Base-by-base conservation (phyloP, 208 protist genomes). In the Porcisia hertigi region DNA sequence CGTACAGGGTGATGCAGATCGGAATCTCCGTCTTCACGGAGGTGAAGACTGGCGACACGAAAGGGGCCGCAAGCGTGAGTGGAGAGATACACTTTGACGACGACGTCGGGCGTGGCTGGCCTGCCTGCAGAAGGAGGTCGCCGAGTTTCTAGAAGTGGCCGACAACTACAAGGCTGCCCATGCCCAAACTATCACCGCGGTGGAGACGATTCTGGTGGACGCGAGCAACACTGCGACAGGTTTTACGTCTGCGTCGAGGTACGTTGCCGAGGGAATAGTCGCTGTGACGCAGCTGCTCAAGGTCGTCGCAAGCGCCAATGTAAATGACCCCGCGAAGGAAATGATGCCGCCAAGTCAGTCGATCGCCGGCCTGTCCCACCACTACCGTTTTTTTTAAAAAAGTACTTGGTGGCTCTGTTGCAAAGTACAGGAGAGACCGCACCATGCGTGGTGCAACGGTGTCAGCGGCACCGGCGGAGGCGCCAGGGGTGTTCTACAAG, bases 21-120 rank as follows among this genome's bases (percentile, higher is more conserved):
- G 91, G 91, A 4, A 75, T 95, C 57, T 86, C 78, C 45, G 71
- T 92, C 34, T 95, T 95, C 69, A 75, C 69, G 53, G 64, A 45
- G 62, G 14, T n/a, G 63, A 58, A 23, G 65, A 49, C 43, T 71
- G 23, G n/a, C 47, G 25, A 30, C 71, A 62, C 20, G 20, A 4
- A 12, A 6, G 43, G 12, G 18, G 54, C 18, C 58, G 14, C 34
- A 16, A 54, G 12, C 20, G 25, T 20, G 25, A 5, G 20, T 30
- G 5, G 30, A 49, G 8, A 49, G 4, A 43, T n/a, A 14, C 9
- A 2, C 41, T 25, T 67, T 18, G 11, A 49, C 36, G 23, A 7
- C 14, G 41, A 20, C 23, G 39, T 45, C 43, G 4, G 36, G 45
- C 14, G 66, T n/a, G 25, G 47, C 66, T 23, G 30, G 41, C 36